Percentiles rank a stretch among this genome's conserved stretches.
Evolutionary conservation across 2,329 filamentous ascomycete species (phyloP).

Genomic region (Chrysoporthe cubensis): DNA sequence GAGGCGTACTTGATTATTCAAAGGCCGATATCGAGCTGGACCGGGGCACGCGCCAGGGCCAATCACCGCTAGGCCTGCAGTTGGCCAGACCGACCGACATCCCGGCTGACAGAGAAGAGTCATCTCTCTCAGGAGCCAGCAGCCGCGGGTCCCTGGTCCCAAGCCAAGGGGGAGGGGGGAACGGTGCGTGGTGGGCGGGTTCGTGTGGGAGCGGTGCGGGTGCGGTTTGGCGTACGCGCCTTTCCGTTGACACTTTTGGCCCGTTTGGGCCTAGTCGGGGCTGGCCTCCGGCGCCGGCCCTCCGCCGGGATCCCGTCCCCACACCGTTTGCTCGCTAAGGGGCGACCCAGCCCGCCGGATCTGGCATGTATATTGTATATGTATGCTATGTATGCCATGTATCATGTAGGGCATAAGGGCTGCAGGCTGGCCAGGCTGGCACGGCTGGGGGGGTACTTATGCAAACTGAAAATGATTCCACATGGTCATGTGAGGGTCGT

Average conservation of each 20-base stretch:
- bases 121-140: not conserved
- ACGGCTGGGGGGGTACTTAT: too few species aligned
- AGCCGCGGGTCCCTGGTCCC: too few species aligned
- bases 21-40: not conserved
- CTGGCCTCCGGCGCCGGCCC: conserved; percentile 7
- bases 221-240: not conserved
- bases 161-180: too few species aligned
- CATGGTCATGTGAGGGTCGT: too few species aligned
- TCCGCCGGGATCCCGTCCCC: not conserved
- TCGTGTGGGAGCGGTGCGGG: too few species aligned
- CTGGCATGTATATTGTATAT: too few species aligned
- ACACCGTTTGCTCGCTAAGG: not conserved
- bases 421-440: too few species aligned
- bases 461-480: too few species aligned
- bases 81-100: not conserved
- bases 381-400: too few species aligned
- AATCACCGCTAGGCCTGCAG: not conserved
- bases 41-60: not conserved
- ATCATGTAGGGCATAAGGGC: too few species aligned
- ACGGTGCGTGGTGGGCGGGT: too few species aligned
- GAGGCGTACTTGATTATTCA: not conserved
- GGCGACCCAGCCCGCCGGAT: too few species aligned
- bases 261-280: not conserved
- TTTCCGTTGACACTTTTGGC: conserved; percentile 13
- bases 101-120: not conserved